Conservation (phyloP, 2,329 filamentous ascomycete species). For the Cytospora leucostoma region DNA sequence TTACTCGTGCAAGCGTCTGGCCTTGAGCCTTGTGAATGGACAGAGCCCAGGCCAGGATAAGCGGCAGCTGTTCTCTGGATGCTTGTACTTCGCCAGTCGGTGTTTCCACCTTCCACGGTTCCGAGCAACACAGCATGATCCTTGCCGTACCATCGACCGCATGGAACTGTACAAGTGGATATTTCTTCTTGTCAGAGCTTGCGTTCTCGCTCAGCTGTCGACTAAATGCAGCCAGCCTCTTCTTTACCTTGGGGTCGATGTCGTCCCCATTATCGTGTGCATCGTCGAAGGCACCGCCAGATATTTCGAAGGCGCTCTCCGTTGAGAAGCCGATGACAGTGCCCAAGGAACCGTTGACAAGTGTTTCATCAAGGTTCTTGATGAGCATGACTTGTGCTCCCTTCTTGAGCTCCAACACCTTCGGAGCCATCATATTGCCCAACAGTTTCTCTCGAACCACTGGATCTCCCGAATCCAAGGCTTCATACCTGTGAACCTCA, state of each 20-base stretch:
- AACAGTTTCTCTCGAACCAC: conserved; percentile 74
- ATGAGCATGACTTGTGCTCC: conserved; percentile 99
- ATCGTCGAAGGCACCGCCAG: conserved; percentile 43
- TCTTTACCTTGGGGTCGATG: conserved; percentile 47
- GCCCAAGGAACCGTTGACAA: conserved; percentile 93
- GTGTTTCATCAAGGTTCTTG: conserved; percentile 92
- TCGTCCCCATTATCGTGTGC: conserved; percentile 35
- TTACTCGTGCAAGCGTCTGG: conserved; percentile 89
- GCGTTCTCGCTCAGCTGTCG: conserved; percentile 41
- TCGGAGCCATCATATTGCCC: conserved; percentile 90
- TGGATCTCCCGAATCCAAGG: conserved; percentile 74
- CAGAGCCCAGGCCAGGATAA: conserved; percentile 94
- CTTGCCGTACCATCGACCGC: conserved; percentile 75
- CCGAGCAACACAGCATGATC: conserved; percentile 78
- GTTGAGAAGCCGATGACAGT: conserved; percentile 78
- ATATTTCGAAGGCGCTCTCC: conserved; percentile 43
- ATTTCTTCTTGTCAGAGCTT: conserved; percentile 57
- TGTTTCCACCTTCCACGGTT: conserved; percentile 96
- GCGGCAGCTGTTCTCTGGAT: conserved; percentile 75
- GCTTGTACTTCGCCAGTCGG: conserved; percentile 93
- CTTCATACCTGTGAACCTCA: conserved; percentile 66
- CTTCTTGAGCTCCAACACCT: conserved; percentile 77
- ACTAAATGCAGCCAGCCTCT: conserved; percentile 57
- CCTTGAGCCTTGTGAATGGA: conserved; percentile 98
- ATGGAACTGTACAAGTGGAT: conserved; percentile 82